Base-by-base conservation (phyloP, 495 filamentous ascomycete genomes). In the Lasiosphaeris hirsuta region DNA sequence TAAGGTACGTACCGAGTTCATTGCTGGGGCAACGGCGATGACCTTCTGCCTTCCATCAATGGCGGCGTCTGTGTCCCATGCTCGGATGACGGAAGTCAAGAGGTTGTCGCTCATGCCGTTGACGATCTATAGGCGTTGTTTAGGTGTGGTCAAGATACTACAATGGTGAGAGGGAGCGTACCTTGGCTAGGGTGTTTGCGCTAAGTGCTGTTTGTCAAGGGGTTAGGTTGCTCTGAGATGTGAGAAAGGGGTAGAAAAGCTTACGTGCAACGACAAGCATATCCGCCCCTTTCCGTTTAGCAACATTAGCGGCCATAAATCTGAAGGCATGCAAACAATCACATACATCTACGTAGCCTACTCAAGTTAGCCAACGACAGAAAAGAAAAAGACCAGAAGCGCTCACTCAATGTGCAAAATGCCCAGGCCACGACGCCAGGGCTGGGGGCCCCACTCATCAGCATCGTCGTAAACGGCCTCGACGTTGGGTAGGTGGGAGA, bases 361-460 rank as follows among this genome's bases (percentile, higher is more conserved):
- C 47, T 34, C 14, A 57, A 23, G 49, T 36, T 30, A n/a, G 40
- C 47, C 1, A 19, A 6, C 43, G 7, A 23, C 8, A 33, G 23
- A 17, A 14, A 17, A 14, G 10, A 36, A 15, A 7, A 18, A 15
- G 19, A 44, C 38, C 46, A 52, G 11, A 13, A 82, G 78, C 41
- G 90, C 77, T 54, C 90, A 73, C 72, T 94, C 90, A 56, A 97
- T 96, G 61, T 97, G 93, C 44, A 96, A 71, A 33, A 97, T 90
- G 3, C 71, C 70, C 18, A 76, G 78, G 0, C 84, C 86, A 3
- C 87, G 73, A 7, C 75, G 78, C 89, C 91, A 95, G 0, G 90
- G 85, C 34, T 78, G 72, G 8, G 72, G 67, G 6, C 68, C 69
- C 90, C 90, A 94, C 69, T 96, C 92, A 59, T 93, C 90, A 17